These are phyloP conservation scores for Yamadazyma jaroonii DNA, from an alignment of 1,139 yeast species.

Conservation along the genomic window DNA sequence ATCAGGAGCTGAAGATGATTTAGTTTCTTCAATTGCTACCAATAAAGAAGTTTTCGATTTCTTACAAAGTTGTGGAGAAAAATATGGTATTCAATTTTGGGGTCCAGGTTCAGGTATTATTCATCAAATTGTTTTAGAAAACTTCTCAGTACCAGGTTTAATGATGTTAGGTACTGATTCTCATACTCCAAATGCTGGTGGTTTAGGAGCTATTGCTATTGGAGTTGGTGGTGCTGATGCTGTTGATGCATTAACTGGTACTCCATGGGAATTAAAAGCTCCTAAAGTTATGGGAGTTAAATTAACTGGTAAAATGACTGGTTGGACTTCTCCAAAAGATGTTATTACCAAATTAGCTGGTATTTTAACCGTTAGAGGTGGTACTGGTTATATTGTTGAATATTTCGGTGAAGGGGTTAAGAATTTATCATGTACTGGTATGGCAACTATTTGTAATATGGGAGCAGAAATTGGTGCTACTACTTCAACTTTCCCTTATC, in stretches of 20 bases:
- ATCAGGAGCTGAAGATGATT: conserved; percentile 81
- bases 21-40: conserved; percentile 70
- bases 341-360: conserved; percentile 92
- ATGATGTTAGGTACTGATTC: conserved; percentile 98
- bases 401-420: conserved; percentile 94
- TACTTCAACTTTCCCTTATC: conserved; percentile 94
- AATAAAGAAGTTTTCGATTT: conserved; percentile 95
- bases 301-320: conserved; percentile 78
- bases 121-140: conserved; percentile 94
- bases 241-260: conserved; percentile 92
- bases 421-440: conserved; percentile 89
- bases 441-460: conserved; percentile 99
- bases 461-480: conserved; percentile 99
- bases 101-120: conserved; percentile 99
- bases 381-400: conserved; percentile 94
- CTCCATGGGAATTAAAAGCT: conserved; percentile 99
- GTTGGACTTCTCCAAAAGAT: conserved; percentile 97
- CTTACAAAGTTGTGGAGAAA: conserved; percentile 83
- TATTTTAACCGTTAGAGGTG: conserved; percentile 88
- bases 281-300: conserved; percentile 91
- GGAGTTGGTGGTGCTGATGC: conserved; percentile 99
- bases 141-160: conserved; percentile 90
- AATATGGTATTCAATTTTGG: conserved; percentile 97
- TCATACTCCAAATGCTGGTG: conserved; percentile 98
- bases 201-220: conserved; percentile 93